Conservation (phyloP, 1,284 basidiomycete species). For the Naganishia cerealis region DNA sequence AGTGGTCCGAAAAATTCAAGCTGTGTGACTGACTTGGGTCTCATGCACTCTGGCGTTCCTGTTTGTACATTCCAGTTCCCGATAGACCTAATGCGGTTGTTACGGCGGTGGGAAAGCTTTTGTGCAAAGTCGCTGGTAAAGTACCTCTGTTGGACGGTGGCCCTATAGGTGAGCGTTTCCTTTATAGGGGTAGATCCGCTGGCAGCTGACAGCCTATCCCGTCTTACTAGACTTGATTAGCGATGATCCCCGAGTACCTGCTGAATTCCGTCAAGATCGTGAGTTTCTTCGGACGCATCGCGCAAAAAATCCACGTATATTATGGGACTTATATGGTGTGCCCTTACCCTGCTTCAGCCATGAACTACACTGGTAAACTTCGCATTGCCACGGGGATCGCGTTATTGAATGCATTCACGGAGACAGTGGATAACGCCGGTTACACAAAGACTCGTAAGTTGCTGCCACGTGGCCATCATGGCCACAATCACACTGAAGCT, state of each 20-base stretch:
- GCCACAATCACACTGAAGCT: not conserved
- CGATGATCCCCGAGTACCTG: constrained; percentile 57
- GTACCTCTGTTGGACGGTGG: constrained; percentile 53
- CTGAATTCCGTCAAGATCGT: constrained; percentile 53
- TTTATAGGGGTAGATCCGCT: not conserved
- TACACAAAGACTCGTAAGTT: constrained; percentile 49
- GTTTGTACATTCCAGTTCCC: constrained; percentile 1
- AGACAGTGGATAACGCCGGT: constrained; percentile 46
- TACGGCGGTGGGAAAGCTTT: constrained; percentile 49
- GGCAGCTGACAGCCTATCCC: constrained; percentile 1
- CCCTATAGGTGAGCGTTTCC: constrained; percentile 43
- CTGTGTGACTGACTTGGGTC: constrained; percentile 12
- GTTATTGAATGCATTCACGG: constrained; percentile 54
- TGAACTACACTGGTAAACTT: constrained; percentile 57
- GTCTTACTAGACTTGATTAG: constrained; percentile 53
- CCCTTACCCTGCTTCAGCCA: constrained; percentile 41
- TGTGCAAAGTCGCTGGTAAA: constrained; percentile 53
- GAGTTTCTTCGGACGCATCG: constrained; percentile 31
- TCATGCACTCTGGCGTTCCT: not conserved
- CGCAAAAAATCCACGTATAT: not conserved
- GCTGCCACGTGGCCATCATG: not conserved
- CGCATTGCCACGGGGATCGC: constrained; percentile 57
- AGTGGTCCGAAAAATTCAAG: constrained; percentile 32
- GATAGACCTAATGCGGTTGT: constrained; percentile 48
- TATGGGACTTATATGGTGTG: not conserved